These are phyloP conservation scores for Rhodocollybia butyracea DNA, from an alignment of 768 basidiomycete species.

Conservation along the genomic window DNA sequence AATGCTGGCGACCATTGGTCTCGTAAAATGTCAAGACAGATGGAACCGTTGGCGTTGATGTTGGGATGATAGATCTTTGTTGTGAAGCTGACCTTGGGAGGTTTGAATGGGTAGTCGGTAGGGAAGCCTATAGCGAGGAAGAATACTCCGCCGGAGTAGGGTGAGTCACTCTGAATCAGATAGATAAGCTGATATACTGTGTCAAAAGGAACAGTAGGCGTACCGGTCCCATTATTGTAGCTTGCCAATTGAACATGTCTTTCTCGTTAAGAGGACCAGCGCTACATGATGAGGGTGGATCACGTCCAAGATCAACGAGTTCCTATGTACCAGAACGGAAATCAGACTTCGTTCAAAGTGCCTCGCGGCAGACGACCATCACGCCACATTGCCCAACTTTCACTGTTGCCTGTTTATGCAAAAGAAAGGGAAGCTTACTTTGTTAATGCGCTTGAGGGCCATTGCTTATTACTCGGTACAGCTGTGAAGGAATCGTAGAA, in stretches of 20 bases:
- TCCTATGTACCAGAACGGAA: conserved; percentile 54
- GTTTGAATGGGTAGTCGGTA: conserved; percentile 99
- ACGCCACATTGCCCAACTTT: too few species aligned
- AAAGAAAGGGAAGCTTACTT: conserved; percentile 71
- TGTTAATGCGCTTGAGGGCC: conserved; percentile 99
- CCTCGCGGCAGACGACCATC: neutral
- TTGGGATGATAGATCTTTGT: conserved; percentile 99
- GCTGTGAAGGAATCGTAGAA: conserved; percentile 31
- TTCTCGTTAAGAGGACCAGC: conserved; percentile 64
- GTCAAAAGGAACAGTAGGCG: too few species aligned
- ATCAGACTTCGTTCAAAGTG: conserved; percentile 11
- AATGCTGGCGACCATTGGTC: conserved; percentile 99
- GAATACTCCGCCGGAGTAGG: conserved; percentile 98
- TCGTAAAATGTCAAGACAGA: conserved; percentile 96
- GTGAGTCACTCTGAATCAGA: conserved; percentile 97
- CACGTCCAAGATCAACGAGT: conserved; percentile 98
- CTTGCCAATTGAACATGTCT: conserved; percentile 99
- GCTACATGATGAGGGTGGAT: conserved; percentile 99
- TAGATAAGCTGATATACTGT: too few species aligned
- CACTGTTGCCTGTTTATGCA: too few species aligned
- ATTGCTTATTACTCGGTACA: conserved; percentile 53
- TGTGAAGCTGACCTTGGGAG: conserved; percentile 99
- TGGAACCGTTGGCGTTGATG: conserved; percentile 99
- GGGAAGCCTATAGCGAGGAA: conserved; percentile 95
- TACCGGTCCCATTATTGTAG: conserved; percentile 99